Evolutionary conservation across 495 filamentous ascomycete genomes (phyloP), one percentile per base, ranked within the genome.

Genomic region (Annulohypoxylon maeteangense): DNA sequence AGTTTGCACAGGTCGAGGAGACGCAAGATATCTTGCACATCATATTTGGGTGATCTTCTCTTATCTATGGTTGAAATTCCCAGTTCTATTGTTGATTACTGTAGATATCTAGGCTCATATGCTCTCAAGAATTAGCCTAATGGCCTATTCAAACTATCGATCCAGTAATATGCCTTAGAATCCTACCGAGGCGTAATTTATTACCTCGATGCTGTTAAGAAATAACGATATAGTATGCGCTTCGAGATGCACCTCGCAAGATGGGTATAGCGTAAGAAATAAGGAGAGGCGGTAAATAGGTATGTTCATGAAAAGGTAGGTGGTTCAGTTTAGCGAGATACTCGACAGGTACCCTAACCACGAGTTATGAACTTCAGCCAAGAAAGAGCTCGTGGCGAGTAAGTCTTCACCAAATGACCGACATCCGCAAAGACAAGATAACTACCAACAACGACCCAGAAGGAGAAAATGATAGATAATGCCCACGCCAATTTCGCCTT

Each of bases 1-100:
- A 86, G 72, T 86, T 85, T 78, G 81, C 79, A 1, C 80, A 82
- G 61, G 78, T 84, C 14, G 40, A 78, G 45, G 45, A 63, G 2
- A 83, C 84, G 11, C 76, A 78, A 32, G 79, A 81, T 57, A 78
- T 84, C 10, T 31, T 78, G 3, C 36, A 42, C 31, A 18, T 22
- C 14, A 40, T 63, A 20, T 70, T 64, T 53, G 60, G 60, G 34
- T 54, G 51, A 38, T 63, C 27, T 47, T 47, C 58, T 25, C 40
- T 47, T 47, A 66, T 25, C 40, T 38, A 48, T 53, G 16, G 8
- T 54, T 29, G 20, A n/a, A 34, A 11, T 34, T 11, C n/a, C 50
- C 11, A 20, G 4, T 54, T 34, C 50, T 54, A 54, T 22, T 38
- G 7, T 11, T 8, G 22, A 12, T 44, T 27, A 36, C 40, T 29